Conservation (phyloP, 352 stramenopile genomes). For the Phytopythium oedochilum region DNA sequence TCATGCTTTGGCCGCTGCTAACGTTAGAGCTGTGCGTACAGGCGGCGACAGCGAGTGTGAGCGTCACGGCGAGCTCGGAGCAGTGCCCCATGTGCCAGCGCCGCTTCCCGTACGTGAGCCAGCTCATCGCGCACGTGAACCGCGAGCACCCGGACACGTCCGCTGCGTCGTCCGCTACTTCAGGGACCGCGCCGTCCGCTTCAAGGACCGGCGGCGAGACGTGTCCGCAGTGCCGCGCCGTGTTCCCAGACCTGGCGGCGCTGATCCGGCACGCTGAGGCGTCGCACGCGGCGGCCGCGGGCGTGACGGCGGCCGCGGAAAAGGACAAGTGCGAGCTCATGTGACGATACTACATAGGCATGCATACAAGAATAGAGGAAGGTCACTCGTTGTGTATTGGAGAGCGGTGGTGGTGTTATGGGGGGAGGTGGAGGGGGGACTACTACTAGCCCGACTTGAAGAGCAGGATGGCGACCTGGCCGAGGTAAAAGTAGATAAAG, state of each 20-base stretch:
- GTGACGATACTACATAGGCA: constrained; percentile 15
- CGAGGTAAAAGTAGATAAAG: constrained; percentile 96
- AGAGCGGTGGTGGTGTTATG: not conserved
- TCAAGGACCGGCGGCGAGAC: constrained; percentile 38
- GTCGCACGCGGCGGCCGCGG: constrained; percentile 32
- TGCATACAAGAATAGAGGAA: not conserved
- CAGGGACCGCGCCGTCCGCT: constrained; percentile 1
- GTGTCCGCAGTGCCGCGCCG: constrained; percentile 61
- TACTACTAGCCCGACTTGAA: constrained; percentile 87
- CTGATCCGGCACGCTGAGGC: constrained; percentile 65
- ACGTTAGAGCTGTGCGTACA: too few species aligned
- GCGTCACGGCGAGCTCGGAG: constrained; percentile 39
- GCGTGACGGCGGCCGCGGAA: constrained; percentile 8
- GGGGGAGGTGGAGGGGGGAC: not conserved
- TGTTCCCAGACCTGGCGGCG: constrained; percentile 44
- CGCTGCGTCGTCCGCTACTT: constrained; percentile 4
- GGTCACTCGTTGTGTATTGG: not conserved
- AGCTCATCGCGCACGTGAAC: constrained; percentile 76
- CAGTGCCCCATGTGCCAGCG: constrained; percentile 71
- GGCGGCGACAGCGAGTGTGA: constrained; percentile 1
- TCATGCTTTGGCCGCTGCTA: too few species aligned
- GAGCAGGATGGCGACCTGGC: constrained; percentile 90
- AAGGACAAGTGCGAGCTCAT: constrained; percentile 64
- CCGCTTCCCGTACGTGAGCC: constrained; percentile 65
- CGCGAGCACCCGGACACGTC: constrained; percentile 60